Evolutionary conservation across 2,329 filamentous ascomycete genomes (phyloP), one percentile per base, ranked within the genome.

Genomic region (Alternaria triticina): DNA sequence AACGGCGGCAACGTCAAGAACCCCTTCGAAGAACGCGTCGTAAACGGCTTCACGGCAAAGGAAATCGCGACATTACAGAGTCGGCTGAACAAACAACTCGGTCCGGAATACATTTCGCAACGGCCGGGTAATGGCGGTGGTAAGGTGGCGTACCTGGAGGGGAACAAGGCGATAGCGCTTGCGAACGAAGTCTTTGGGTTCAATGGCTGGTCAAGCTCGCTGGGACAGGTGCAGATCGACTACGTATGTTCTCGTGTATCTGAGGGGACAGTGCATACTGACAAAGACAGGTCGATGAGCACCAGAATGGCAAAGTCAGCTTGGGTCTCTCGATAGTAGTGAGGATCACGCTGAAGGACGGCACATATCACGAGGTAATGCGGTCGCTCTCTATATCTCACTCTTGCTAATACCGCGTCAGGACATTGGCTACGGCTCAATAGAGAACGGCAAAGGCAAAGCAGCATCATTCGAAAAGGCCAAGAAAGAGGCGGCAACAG

Each of bases 391-490:
- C 12, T n/a, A 4, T 6, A 23, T 27, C 9, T 56, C 30, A 23
- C 15, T 46, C n/a, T 25, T 30, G 23, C 61, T 70, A 45, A 73
- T 66, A 8, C 47, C 27, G 8, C 17, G 56, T n/a, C 60, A 88
- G 86, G 96, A 99, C 77, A 91, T 98, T 66, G 96, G 96, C 27
- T 99, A 99, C 75, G 96, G 96, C 8, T 92, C 96, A 70, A 97
- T 97, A 71, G 95, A 98, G 80, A 99, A 99, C 75, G 93, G 91
- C 79, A 96, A 95, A 81, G 92, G 93, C 59, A 99, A 99, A 82
- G 95, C 94, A 4, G 91, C 92, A 55, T 96, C 95, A 0, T 99
- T 98, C 74, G 96, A 99, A 79, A 99, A 99, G 82, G 94, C 96
- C 1, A 99, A 98, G 84, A 99, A 99, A 79, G 94, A 98, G 83